phyloP scores from a whole-genome alignment of 192 early-diverging fungal species.

The Helicostylum pulchrum region DNA sequence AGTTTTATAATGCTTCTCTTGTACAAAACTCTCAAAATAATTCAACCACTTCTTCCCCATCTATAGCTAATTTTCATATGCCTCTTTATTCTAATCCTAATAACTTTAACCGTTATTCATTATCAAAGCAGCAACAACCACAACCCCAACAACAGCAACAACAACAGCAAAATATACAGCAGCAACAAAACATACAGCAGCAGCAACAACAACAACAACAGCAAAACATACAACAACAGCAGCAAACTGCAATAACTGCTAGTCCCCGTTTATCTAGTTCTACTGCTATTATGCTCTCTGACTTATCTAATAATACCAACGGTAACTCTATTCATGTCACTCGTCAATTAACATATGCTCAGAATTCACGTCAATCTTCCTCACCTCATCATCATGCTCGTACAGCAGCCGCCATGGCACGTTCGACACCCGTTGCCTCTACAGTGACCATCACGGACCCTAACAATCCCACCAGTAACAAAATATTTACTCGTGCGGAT shows the following conservation, averaged over 20 bases:
- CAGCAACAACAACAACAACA: too few relatives aligned
- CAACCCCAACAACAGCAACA: too few relatives aligned
- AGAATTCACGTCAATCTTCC: conserved; percentile 69
- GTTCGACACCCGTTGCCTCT: conserved; percentile 50
- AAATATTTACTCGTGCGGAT: conserved; percentile 23
- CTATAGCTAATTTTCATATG: not conserved
- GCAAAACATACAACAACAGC: not conserved
- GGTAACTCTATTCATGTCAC: conserved; percentile 53
- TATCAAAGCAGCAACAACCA: not conserved
- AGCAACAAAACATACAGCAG: not conserved
- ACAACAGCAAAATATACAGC: not conserved
- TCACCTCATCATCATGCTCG: conserved; percentile 90
- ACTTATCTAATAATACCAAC: too few relatives aligned
- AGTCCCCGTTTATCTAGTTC: conserved; percentile 1
- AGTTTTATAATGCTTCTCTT: conserved; percentile 1
- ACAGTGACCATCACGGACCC: conserved; percentile 54
- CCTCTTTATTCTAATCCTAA: not conserved
- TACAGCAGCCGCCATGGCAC: conserved; percentile 77
- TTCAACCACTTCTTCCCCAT: conserved; percentile 11
- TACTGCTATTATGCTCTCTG: too few relatives aligned
- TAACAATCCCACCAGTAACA: conserved; percentile 45
- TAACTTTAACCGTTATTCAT: conserved; percentile 6
- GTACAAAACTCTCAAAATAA: not conserved
- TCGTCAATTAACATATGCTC: conserved; percentile 69
- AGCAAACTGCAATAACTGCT: not conserved